phyloP scores from a whole-genome alignment of 2,329 filamentous ascomycete genomes.

The Scytalidium sp. region DNA sequence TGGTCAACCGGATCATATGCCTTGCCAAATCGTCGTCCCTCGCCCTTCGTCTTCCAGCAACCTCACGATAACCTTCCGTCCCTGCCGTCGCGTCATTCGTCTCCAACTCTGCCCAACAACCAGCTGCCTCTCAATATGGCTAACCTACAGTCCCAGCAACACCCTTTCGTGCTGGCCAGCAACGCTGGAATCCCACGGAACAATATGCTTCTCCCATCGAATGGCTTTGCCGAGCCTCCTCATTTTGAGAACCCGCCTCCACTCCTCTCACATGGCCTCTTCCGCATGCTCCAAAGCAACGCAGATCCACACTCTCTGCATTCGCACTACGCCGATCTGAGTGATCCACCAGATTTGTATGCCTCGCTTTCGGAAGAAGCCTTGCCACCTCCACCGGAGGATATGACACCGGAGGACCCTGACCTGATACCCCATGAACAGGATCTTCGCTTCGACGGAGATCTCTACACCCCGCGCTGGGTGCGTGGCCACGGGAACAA shows the following conservation, averaged over 20 bases:
- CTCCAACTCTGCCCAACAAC: slow-evolving; percentile 38
- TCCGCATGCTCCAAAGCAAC: slow-evolving; percentile 73
- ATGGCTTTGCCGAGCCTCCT: slow-evolving; percentile 44
- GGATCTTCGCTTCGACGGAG: slow-evolving; percentile 73
- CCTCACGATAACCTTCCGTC: slow-evolving; percentile 58
- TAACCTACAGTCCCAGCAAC: slow-evolving; percentile 55
- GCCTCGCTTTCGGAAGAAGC: slow-evolving; percentile 73
- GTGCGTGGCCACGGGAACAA: slow-evolving; percentile 84
- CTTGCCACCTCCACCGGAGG: slow-evolving; percentile 69
- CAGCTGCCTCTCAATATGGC: slow-evolving; percentile 44
- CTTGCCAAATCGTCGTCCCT: slow-evolving; percentile 49
- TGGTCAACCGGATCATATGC: slow-evolving; percentile 77
- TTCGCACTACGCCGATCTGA: slow-evolving; percentile 69
- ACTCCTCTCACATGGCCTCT: slow-evolving; percentile 68
- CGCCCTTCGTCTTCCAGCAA: slow-evolving; percentile 62
- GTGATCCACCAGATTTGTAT: slow-evolving; percentile 75
- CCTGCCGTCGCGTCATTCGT: slow-evolving; percentile 52
- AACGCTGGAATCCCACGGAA: slow-evolving; percentile 50
- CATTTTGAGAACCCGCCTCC: slow-evolving; percentile 57
- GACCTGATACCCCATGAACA: slow-evolving; percentile 77
- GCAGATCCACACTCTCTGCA: slow-evolving; percentile 65
- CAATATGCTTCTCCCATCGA: slow-evolving; percentile 56
- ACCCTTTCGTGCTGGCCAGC: slow-evolving; percentile 52
- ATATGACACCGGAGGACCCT: slow-evolving; percentile 77
- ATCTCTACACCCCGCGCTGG: slow-evolving; percentile 81